Evolutionary conservation across 495 filamentous ascomycete genomes (phyloP), one percentile per base, ranked within the genome.

Genomic region (Annulohypoxylon stygium): DNA sequence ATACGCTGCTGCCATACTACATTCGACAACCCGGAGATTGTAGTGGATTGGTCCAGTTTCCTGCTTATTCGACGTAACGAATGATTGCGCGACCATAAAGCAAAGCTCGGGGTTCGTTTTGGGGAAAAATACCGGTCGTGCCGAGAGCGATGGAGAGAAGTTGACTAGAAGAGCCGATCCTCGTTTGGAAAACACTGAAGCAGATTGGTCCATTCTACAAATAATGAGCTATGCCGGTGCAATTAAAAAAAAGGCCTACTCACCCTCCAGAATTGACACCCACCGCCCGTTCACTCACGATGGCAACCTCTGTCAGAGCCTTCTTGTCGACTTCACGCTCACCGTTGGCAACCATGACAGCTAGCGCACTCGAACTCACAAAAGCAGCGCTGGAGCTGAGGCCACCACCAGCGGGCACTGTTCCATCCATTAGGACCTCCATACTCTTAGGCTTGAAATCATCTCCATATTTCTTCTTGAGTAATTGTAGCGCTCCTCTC

Each of bases 11-110:
- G 97, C 97, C 36, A 99, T 87, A 6, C 90, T 94, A 83, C 93
- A 97, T 80, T 98, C 96, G 8, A 98, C 96, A 0, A 99, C 96
- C 16, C 96, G 91, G 5, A 99, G 90, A 81, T 99, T 99, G 85
- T 98, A 99, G 84, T 93, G 93, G 61, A 94, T 90, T 1, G 95
- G 95, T 0, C 91, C 96, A 0, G 94, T 97, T 37, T 95, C 92
- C 78, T 97, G 93, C 81, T 99, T 99, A 83, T 98, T 93, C 9
- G 94, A 92, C 41, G 91, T 89, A 61, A 98, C 92, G 80, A 97
- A 97, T 60, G 91, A 94, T 78, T 98, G 95, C 18, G 95, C 96
- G 76, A 97, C 93, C 65, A 99, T 86, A 82, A 99, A 98, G 66
- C 89, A 92, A 50, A 97, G 88, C 65, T 95, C 93, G 7, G 97